phyloP scores from a whole-genome alignment of 179 eudicot species.

The Amaranthus tricolor region DNA sequence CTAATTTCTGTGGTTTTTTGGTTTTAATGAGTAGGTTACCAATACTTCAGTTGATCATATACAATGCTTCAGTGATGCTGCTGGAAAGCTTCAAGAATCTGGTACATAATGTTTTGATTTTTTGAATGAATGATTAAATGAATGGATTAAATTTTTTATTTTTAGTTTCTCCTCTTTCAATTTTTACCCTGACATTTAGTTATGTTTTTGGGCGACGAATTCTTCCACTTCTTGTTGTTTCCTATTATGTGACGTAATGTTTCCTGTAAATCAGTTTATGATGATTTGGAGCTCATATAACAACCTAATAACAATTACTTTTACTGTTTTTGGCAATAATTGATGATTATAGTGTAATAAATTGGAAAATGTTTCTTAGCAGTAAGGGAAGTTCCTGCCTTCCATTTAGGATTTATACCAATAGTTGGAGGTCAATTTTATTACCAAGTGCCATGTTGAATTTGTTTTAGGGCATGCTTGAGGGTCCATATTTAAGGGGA shows the following conservation, averaged over 20 bases:
- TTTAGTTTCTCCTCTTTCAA: neutral
- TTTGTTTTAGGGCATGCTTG: no score
- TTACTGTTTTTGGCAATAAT: neutral
- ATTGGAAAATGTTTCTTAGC: neutral
- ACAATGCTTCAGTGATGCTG: conserved; percentile 83
- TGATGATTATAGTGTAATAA: neutral
- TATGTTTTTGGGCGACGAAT: neutral
- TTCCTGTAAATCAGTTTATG: no score
- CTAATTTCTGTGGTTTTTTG: conserved; percentile 4
- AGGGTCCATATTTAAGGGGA: no score
- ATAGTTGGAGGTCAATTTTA: neutral
- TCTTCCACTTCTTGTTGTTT: neutral
- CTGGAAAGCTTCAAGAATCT: conserved; percentile 82
- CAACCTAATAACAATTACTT: no score
- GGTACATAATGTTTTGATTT: conserved; percentile 30
- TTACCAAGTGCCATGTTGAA: no score
- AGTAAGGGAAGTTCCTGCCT: neutral
- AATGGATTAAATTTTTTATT: neutral
- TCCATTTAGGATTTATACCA: neutral
- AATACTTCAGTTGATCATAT: conserved; percentile 73
- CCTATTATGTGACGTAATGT: neutral
- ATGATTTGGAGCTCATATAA: no score
- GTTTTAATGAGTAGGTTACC: conserved; percentile 49
- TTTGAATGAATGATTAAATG: neutral
- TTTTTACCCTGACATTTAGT: neutral